Base-by-base conservation (phyloP, 352 stramenopile genomes). In the Globisporangium nagaii region DNA sequence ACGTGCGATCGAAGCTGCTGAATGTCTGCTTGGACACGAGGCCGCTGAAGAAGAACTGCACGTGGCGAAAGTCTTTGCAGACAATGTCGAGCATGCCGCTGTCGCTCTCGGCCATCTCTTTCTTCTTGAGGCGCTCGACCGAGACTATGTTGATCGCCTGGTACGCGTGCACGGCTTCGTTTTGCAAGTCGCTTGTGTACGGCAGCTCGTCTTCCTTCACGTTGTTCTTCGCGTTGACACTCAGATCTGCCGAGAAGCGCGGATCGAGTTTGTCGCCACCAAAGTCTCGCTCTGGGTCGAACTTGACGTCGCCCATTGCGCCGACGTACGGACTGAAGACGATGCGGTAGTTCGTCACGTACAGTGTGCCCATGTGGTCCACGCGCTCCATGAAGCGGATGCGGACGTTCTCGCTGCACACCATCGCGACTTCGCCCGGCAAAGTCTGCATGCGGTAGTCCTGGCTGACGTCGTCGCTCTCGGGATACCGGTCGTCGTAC, bases 1-100 rank as follows among this genome's bases (percentile, higher is more conserved):
- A 81, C 6, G 81, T 85, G 11, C 75, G 65, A 42, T 92, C 84
- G 42, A 93, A 92, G 30, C 75, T 64, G 42, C 73, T 84, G 58
- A 90, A 93, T 24, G 79, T 90, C 39, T 92, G 84, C 46, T 86
- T 82, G 39, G 75, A 73, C 1, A 93, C 78, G 15, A 93, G 65
- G 2, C 81, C 79, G 43, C 78, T 68, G 52, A 92, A 90, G 31
- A 81, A 56, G 57, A 93, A 86, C 49, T 90, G 81, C 8, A 90
- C 57, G 32, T 78, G 81, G 4, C 84, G 81, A 40, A 92, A 88
- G 64, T 93, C 84, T 44, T 93, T 93, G 54, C 79, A 85, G 11
- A 88, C 63, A 32, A 93, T 52, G 42, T 90, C 79, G 7, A 93
- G 53, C 20, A 90, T 27, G 10, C 84, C 83, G 31, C 63, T 87